Evolutionary conservation across 75 land plant genomes (phyloP).

Genomic region (Azolla pinnata): DNA sequence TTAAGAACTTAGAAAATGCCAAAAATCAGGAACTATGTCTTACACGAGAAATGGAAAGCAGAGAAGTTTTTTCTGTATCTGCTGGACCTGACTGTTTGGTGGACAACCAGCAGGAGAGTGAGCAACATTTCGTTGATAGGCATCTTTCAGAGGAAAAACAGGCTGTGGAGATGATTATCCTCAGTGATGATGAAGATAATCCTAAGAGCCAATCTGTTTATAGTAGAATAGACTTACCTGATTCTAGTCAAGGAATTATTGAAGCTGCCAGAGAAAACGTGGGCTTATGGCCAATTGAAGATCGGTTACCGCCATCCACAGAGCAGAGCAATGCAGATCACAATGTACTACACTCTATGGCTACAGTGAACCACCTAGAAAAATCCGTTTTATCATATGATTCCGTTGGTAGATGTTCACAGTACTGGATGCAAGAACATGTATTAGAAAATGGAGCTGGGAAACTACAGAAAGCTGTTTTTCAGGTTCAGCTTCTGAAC

Average conservation of each 20-base stretch:
- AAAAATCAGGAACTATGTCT: background rate
- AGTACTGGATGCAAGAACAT: background rate
- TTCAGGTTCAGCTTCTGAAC: constrained; percentile 24
- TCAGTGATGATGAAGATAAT: constrained; percentile 19
- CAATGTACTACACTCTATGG: too few relatives aligned
- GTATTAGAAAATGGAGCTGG: constrained; percentile 9
- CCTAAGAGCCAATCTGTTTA: background rate
- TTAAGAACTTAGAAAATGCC: background rate
- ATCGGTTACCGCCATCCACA: too few relatives aligned
- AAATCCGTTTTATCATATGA: background rate
- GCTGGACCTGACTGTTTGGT: background rate
- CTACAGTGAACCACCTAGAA: too few relatives aligned
- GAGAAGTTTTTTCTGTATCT: background rate
- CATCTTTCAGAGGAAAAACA: background rate
- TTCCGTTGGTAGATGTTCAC: background rate
- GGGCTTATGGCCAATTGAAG: background rate
- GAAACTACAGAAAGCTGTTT: background rate
- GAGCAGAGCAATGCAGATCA: too few relatives aligned
- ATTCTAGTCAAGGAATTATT: too few relatives aligned
- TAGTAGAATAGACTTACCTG: too few relatives aligned
- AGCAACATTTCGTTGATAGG: background rate
- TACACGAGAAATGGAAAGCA: background rate
- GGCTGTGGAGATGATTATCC: constrained; percentile 11
- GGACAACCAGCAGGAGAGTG: background rate
- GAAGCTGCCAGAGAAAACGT: too few relatives aligned